Conservation (phyloP, 202 grass and related monocot species). For the Setaria viridis region DNA sequence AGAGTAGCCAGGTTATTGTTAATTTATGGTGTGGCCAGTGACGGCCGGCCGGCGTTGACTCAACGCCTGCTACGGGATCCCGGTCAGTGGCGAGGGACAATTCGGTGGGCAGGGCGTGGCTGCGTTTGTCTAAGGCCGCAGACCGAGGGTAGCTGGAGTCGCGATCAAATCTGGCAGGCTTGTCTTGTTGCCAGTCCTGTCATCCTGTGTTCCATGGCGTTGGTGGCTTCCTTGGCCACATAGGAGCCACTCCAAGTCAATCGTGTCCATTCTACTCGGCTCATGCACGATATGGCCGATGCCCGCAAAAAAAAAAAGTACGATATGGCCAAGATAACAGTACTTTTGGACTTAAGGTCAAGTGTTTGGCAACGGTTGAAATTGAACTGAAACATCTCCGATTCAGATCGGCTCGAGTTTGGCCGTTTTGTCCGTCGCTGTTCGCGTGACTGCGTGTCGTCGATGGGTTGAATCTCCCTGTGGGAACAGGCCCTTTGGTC, state of each 20-base stretch:
- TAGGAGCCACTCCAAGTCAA: background rate
- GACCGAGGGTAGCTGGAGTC: background rate
- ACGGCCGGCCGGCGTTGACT: slow-evolving; percentile 22
- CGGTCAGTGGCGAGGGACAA: background rate
- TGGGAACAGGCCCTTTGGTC: background rate
- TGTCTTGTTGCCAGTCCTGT: background rate
- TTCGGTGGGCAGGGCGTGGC: background rate
- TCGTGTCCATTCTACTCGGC: background rate
- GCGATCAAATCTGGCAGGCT: slow-evolving; percentile 23
- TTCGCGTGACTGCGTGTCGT: background rate
- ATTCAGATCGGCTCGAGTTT: background rate
- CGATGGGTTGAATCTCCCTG: background rate
- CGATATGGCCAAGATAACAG: background rate
- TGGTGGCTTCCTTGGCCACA: background rate
- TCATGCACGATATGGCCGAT: too few species aligned
- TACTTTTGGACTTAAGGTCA: background rate
- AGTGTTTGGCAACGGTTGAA: background rate
- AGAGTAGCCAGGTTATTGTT: background rate
- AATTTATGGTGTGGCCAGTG: background rate
- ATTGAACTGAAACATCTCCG: background rate
- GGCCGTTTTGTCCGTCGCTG: background rate
- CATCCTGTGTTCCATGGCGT: background rate
- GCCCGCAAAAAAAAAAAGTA: too few species aligned
- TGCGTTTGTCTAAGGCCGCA: background rate
- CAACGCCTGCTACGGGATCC: background rate